phyloP scores from a whole-genome alignment of 768 basidiomycete species.

The Paxillus rubicundulus region DNA sequence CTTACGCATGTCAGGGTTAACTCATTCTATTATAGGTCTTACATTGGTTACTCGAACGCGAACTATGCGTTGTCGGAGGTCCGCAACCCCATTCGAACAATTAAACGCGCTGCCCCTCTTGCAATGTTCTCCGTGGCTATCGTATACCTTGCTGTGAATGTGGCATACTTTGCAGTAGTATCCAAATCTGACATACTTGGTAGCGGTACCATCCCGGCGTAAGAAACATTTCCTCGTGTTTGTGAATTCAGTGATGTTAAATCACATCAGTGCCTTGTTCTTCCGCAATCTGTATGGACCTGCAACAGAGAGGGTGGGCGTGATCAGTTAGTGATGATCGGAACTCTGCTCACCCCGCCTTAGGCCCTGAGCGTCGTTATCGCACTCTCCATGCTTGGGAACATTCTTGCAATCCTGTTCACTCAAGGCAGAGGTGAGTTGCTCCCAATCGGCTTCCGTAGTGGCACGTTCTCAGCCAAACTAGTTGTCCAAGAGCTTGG shows the following conservation, averaged over 20 bases:
- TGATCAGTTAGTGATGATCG: background rate
- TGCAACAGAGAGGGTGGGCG: constrained; percentile 52
- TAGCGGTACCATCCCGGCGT: constrained; percentile 71
- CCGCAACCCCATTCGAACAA: constrained; percentile 63
- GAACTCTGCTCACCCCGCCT: background rate
- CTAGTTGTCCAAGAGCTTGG: constrained; percentile 73
- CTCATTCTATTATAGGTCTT: constrained; percentile 47
- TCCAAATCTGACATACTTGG: constrained; percentile 64
- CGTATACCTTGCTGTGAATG: constrained; percentile 62
- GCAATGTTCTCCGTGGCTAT: constrained; percentile 58
- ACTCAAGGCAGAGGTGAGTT: constrained; percentile 58
- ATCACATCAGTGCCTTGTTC: constrained; percentile 53
- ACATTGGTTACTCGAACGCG: constrained; percentile 69
- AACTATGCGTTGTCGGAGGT: constrained; percentile 75
- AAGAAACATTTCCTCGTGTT: constrained; percentile 20
- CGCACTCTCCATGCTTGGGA: constrained; percentile 63
- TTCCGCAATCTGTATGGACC: constrained; percentile 73
- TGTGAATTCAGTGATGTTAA: background rate
- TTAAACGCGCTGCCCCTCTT: constrained; percentile 67
- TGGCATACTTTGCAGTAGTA: constrained; percentile 75
- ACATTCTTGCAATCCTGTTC: constrained; percentile 62
- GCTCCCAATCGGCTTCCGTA: constrained; percentile 5
- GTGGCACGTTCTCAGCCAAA: background rate
- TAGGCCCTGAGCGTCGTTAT: constrained; percentile 62
- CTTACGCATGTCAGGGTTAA: background rate